Evolutionary conservation across 495 filamentous ascomycete species (phyloP).

Genomic region (Staphylotrichum tortipilum): DNA sequence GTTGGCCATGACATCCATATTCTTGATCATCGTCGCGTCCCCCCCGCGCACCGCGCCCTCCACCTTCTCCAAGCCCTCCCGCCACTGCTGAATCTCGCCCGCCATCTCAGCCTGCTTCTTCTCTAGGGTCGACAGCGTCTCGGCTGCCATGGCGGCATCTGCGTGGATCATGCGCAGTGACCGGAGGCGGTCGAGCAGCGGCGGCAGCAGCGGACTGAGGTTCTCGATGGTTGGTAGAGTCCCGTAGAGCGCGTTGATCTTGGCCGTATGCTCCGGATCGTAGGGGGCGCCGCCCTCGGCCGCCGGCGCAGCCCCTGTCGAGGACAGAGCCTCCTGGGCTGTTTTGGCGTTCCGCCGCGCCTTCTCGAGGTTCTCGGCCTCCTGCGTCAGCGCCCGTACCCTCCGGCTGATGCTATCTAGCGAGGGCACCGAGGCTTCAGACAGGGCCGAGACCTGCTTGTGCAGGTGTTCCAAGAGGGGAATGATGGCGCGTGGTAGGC

Average conservation of each 20-base stretch:
- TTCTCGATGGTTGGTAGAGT: slow-evolving; percentile 84
- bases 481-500: slow-evolving; percentile 57
- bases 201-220: slow-evolving; percentile 74
- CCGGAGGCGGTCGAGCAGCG: slow-evolving; percentile 74
- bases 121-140: slow-evolving; percentile 68
- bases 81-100: slow-evolving; percentile 77
- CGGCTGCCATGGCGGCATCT: slow-evolving; percentile 76
- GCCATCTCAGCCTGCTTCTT: slow-evolving; percentile 74
- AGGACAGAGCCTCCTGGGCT: slow-evolving; percentile 50
- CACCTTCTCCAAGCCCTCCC: slow-evolving; percentile 68
- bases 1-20: slow-evolving; percentile 70
- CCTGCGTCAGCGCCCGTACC: slow-evolving; percentile 64
- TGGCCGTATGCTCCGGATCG: slow-evolving; percentile 63
- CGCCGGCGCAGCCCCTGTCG: slow-evolving; percentile 33
- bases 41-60: slow-evolving; percentile 63
- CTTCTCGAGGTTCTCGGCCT: slow-evolving; percentile 70
- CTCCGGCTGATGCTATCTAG: slow-evolving; percentile 68
- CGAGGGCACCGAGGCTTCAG: slow-evolving; percentile 52
- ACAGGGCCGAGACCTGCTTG: slow-evolving; percentile 57
- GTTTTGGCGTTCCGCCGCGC: slow-evolving; percentile 63
- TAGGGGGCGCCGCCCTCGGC: slow-evolving; percentile 24
- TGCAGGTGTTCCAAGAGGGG: slow-evolving; percentile 73
- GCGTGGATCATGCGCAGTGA: slow-evolving; percentile 79
- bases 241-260: slow-evolving; percentile 87
- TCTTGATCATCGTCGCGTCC: slow-evolving; percentile 60